Percentiles rank a stretch among this genome's conserved stretches.
These are phyloP conservation scores for Tausonia pullulans DNA, from an alignment of 1,284 basidiomycete genomes.

Conservation along the genomic window DNA sequence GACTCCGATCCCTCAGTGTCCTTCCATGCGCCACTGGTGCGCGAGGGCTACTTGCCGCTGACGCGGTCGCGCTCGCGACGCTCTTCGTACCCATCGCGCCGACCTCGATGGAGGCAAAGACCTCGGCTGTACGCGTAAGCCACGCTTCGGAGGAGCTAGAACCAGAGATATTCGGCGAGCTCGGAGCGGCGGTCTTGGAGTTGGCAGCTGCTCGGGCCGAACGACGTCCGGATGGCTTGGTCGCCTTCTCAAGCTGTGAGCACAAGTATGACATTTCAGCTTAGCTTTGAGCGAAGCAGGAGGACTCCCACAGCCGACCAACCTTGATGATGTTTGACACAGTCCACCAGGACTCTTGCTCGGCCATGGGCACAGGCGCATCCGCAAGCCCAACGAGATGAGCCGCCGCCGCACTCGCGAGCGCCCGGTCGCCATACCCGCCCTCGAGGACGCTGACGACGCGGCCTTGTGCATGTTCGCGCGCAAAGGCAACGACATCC, in stretches of 20 bases:
- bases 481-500: constrained; percentile 58
- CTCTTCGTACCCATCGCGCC: neutral
- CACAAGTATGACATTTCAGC: neutral
- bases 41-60: neutral
- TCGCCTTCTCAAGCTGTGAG: constrained; percentile 55
- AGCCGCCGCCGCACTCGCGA: constrained; percentile 69
- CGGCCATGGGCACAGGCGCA: constrained; percentile 28
- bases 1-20: constrained; percentile 8
- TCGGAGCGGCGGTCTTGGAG: neutral
- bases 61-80: neutral
- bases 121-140: neutral
- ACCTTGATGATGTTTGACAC: constrained; percentile 54
- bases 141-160: neutral
- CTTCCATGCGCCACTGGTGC: neutral
- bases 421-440: constrained; percentile 81
- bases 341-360: constrained; percentile 55
- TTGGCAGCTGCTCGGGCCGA: neutral
- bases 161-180: neutral
- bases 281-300: neutral
- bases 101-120: neutral
- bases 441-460: constrained; percentile 85
- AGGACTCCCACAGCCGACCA: neutral
- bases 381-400: constrained; percentile 54
- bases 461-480: constrained; percentile 54
- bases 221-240: constrained; percentile 34